Conservation (phyloP, 345 rosid species). For the Psidium friedrichsthalianum region DNA sequence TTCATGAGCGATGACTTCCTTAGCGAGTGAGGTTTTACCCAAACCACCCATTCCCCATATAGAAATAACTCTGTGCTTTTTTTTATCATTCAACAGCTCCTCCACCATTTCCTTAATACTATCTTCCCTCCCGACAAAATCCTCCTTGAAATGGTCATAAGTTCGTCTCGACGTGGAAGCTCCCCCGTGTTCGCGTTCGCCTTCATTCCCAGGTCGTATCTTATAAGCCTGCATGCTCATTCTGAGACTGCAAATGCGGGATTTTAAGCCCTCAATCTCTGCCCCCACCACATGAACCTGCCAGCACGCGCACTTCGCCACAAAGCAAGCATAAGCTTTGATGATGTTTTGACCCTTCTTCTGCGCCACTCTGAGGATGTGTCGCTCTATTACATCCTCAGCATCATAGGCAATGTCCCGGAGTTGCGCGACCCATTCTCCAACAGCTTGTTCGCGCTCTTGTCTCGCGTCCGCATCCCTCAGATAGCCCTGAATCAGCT, state of each 20-base stretch:
- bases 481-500: too few relatives aligned
- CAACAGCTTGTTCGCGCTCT: too few relatives aligned
- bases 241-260: slow-evolving; percentile 17
- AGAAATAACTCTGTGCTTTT: background rate
- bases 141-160: slow-evolving; percentile 15
- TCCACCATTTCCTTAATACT: slow-evolving; percentile 6
- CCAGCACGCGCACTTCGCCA: background rate
- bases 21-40: slow-evolving; percentile 42
- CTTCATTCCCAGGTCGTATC: background rate
- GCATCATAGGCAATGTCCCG: background rate
- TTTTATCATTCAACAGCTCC: background rate
- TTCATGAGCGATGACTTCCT: slow-evolving; percentile 8
- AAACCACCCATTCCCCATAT: slow-evolving; percentile 47
- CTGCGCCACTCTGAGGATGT: background rate
- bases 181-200: background rate
- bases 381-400: background rate
- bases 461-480: too few relatives aligned
- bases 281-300: slow-evolving; percentile 9
- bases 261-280: slow-evolving; percentile 13
- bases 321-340: background rate
- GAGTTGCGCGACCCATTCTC: too few relatives aligned
- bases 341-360: background rate
- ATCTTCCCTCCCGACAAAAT: slow-evolving; percentile 20
- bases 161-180: background rate
- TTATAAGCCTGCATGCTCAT: slow-evolving; percentile 22